Evolutionary conservation across 2,329 filamentous ascomycete genomes (phyloP).

Genomic region (Fusarium caatingaense): DNA sequence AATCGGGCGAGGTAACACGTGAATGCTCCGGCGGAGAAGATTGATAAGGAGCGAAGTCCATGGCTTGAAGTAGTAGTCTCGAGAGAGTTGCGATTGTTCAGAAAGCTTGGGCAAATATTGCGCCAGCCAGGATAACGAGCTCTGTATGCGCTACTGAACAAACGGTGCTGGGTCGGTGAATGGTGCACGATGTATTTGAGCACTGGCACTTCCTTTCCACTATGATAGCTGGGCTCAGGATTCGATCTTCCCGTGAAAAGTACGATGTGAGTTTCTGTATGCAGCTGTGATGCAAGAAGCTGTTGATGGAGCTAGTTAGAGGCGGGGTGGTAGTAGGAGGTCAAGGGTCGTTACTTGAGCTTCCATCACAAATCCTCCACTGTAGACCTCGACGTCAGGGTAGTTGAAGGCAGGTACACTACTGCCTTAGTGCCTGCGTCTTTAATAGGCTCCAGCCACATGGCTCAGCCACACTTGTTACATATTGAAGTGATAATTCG

Average conservation of each 20-base stretch:
- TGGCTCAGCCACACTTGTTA: conserved; percentile 19
- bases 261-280: not conserved
- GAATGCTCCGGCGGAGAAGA: conserved; percentile 87
- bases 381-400: not conserved
- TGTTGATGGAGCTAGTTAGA: not conserved
- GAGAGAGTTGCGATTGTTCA: not conserved
- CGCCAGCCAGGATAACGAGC: not conserved
- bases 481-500: not conserved
- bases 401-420: not conserved
- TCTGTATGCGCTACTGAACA: not conserved
- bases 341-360: conserved; percentile 21
- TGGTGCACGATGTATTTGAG: not conserved
- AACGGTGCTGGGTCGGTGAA: not conserved
- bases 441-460: conserved; percentile 32
- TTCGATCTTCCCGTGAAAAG: not conserved
- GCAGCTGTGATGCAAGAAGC: not conserved
- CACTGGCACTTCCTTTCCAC: not conserved
- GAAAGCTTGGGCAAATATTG: not conserved
- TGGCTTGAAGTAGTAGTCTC: conserved; percentile 53
- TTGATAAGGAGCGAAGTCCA: conserved; percentile 98
- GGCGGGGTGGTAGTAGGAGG: conserved; percentile 30
- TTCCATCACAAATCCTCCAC: not conserved
- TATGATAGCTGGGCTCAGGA: not conserved
- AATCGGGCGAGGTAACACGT: conserved; percentile 79
- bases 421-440: conserved; percentile 1